A percentile compares a stretch with the other conserved stretches of the same genome.
Evolutionary conservation across 345 rosid genomes (phyloP).

Genomic region (Linum usitatissimum): DNA sequence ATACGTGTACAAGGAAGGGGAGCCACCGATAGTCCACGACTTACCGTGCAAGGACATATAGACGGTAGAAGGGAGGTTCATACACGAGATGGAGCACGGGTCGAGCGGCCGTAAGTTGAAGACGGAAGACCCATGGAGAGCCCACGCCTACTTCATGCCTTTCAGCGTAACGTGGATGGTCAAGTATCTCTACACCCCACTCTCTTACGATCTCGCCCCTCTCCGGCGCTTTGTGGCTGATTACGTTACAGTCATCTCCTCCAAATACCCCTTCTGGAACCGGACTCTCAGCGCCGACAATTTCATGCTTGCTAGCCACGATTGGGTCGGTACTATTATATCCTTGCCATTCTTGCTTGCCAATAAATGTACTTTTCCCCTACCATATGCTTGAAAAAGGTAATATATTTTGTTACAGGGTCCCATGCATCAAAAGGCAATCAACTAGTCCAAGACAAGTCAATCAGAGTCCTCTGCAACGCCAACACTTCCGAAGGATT

Average conservation of each 20-base stretch:
- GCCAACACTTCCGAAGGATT: conserved; percentile 94
- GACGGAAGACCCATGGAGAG: conserved; percentile 40
- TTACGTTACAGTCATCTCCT: conserved; percentile 49
- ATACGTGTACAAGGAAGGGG: conserved; percentile 66
- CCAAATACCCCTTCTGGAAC: conserved; percentile 70
- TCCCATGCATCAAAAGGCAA: conserved; percentile 46
- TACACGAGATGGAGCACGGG: conserved; percentile 59
- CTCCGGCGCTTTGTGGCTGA: conserved; percentile 51
- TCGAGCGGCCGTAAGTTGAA: conserved; percentile 26
- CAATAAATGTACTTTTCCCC: no score
- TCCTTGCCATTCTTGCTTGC: no score
- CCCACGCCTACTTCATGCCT: conserved; percentile 77
- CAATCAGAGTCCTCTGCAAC: conserved; percentile 79
- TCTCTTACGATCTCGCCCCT: conserved; percentile 28
- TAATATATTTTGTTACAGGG: no score
- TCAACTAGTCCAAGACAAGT: conserved; percentile 38
- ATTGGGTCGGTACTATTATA: conserved; percentile 57
- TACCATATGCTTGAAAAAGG: no score
- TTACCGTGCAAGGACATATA: conserved; percentile 59
- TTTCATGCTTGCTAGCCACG: conserved; percentile 87
- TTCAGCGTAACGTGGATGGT: conserved; percentile 81
- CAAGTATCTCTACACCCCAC: conserved; percentile 40
- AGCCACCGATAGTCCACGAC: conserved; percentile 45
- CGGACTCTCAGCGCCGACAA: conserved; percentile 68
- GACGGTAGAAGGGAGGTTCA: conserved; percentile 79